phyloP scores from a whole-genome alignment of 2,329 filamentous ascomycete genomes.

The Sphaceloma murrayae region DNA sequence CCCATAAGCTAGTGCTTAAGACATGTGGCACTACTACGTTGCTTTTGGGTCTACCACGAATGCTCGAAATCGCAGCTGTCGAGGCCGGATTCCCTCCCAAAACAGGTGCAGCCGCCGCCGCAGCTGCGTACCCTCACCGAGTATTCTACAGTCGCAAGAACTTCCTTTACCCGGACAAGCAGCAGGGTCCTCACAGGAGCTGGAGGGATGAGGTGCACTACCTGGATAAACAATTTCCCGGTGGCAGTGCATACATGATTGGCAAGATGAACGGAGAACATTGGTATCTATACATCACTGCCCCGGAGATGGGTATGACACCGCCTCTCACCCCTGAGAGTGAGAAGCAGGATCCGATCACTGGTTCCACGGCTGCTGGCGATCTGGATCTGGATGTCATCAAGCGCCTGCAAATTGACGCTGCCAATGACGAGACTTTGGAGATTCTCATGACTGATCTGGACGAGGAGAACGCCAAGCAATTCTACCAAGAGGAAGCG shows the following conservation, averaged over 20 bases:
- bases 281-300: slow-evolving; percentile 96
- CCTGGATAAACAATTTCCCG: slow-evolving; percentile 81
- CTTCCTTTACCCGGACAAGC: slow-evolving; percentile 89
- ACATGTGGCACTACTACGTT: slow-evolving; percentile 96
- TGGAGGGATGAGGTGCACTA: slow-evolving; percentile 95
- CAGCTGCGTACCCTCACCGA: slow-evolving; percentile 79
- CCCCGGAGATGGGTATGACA: slow-evolving; percentile 68
- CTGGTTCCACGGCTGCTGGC: slow-evolving; percentile 32
- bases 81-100: slow-evolving; percentile 80
- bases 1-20: slow-evolving; percentile 98
- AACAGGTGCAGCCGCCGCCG: slow-evolving; percentile 43
- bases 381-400: slow-evolving; percentile 22
- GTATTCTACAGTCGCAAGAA: slow-evolving; percentile 99
- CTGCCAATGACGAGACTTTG: slow-evolving; percentile 62
- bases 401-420: slow-evolving; percentile 28
- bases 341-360: slow-evolving; percentile 44
- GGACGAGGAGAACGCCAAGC: slow-evolving; percentile 55
- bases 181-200: slow-evolving; percentile 88
- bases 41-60: slow-evolving; percentile 75
- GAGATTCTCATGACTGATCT: slow-evolving; percentile 61
- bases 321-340: slow-evolving; percentile 65
- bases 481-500: slow-evolving; percentile 68
- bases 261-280: slow-evolving; percentile 99
- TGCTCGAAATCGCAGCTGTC: slow-evolving; percentile 82
- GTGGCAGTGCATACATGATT: slow-evolving; percentile 97